These are phyloP conservation scores for Amanita pseudoporphyria DNA, from an alignment of 768 basidiomycete genomes.

Conservation along the genomic window DNA sequence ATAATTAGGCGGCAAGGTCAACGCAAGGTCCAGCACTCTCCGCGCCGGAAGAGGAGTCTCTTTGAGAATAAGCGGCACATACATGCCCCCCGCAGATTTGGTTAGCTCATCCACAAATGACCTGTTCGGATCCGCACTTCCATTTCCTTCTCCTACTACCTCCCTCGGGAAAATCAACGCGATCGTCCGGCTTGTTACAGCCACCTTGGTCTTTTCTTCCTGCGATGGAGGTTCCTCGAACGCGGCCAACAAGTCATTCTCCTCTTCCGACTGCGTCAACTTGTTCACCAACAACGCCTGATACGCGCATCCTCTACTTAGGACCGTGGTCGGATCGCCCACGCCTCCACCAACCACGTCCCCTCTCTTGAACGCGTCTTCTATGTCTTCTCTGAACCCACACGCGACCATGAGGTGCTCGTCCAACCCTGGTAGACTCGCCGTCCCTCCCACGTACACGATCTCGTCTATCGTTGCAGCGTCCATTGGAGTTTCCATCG, in stretches of 20 bases:
- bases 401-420: conserved; percentile 36
- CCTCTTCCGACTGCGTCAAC: conserved; percentile 28
- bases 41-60: conserved; percentile 68
- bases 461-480: conserved; percentile 67
- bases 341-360: conserved; percentile 63
- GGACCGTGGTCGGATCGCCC: conserved; percentile 70
- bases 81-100: conserved; percentile 38
- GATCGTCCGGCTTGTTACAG: conserved; percentile 53
- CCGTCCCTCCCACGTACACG: conserved; percentile 70
- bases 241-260: conserved; percentile 39
- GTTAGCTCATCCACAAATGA: conserved; percentile 27
- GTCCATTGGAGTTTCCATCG: conserved; percentile 38
- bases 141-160: conserved; percentile 19
- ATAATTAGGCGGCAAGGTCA: conserved; percentile 23
- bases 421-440: conserved; percentile 67
- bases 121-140: conserved; percentile 13
- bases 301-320: conserved; percentile 68
- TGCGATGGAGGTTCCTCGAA: conserved; percentile 25
- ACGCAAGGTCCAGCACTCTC: conserved; percentile 43
- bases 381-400: conserved; percentile 51
- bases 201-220: conserved; percentile 22
- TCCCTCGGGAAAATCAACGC: conserved; percentile 51
- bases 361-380: conserved; percentile 57
- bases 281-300: conserved; percentile 57
- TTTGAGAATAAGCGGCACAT: conserved; percentile 55